Base-by-base conservation (phyloP, 768 basidiomycete species). In the Rhizopogon roseolus region DNA sequence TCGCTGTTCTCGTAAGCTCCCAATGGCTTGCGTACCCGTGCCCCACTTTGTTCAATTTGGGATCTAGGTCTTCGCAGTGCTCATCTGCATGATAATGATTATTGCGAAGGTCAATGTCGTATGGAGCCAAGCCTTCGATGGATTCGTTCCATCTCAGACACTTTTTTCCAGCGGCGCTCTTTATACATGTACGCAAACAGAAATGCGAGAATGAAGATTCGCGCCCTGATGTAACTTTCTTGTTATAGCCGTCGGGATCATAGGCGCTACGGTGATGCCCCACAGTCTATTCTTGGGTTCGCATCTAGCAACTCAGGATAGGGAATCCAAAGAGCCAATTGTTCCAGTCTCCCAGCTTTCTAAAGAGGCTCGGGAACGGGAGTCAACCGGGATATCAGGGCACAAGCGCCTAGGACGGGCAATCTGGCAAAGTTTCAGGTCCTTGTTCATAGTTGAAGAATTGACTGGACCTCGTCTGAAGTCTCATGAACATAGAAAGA, bases 271-370 rank as follows among this genome's bases (percentile, higher is more conserved):
- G 3, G 86, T 93, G 55, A 95, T 95, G 93, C 93, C 93, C 0
- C 93, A 95, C 67, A 87, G 86, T 55, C 75, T 97, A n/a, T 93
- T 90, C 74, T 76, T 97, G 14, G 94, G 93, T 5, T 92, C 90
- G 3, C 81, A 84, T 29, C 81, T 97, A 5, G 86, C 92, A 2
- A 93, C 90, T 0, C 89, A 93, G 64, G 86, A 93, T 54, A 75
- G 93, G 42, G 62, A 91, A 13, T 71, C 73, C 1, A 68, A 69
- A 37, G 65, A 68, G 8, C 59, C 72, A 29, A 38, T 29, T 22
- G 22, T 22, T 3, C 22, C 22, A 22, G 22, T 22, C 19, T 41
- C 25, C 6, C 28, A 53, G 16, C 42, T 36, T 36, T 55, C 53
- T 1, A 16, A 13, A 28, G 28, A 48, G 22, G 34, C 10, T 16